Evolutionary conservation across 192 early-diverging fungal genomes (phyloP).

Genomic region (Coemansia sp.): DNA sequence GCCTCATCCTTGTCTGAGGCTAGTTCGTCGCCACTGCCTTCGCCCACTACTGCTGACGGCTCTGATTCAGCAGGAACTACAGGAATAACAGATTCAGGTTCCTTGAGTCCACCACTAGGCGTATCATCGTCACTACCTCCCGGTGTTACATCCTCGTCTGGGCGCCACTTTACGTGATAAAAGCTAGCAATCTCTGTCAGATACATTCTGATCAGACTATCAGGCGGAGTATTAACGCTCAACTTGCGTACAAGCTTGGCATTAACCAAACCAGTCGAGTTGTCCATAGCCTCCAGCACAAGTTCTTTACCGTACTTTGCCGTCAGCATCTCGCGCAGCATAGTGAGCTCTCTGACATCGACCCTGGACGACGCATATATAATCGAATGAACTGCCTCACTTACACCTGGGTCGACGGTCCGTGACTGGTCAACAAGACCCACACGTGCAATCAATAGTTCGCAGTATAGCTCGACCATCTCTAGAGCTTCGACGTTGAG

Average conservation of each 20-base stretch:
- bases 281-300: conserved; percentile 72
- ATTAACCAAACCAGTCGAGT: conserved; percentile 75
- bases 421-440: conserved; percentile 84
- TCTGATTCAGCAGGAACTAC: neutral
- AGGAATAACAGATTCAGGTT: conserved; percentile 5
- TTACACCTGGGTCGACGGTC: conserved; percentile 81
- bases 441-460: conserved; percentile 84
- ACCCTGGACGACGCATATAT: conserved; percentile 89
- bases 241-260: conserved; percentile 79
- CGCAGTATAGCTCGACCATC: conserved; percentile 90
- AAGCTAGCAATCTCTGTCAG: conserved; percentile 86
- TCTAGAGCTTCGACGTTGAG: conserved; percentile 92
- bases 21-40: neutral
- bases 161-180: conserved; percentile 75
- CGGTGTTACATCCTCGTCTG: conserved; percentile 38
- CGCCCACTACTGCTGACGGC: neutral
- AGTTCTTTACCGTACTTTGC: conserved; percentile 87
- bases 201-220: conserved; percentile 80
- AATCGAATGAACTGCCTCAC: conserved; percentile 86
- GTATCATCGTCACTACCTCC: conserved; percentile 16
- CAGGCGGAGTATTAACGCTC: conserved; percentile 75
- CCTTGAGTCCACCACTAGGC: conserved; percentile 25
- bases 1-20: neutral
- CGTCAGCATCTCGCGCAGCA: conserved; percentile 78
- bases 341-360: conserved; percentile 81